Percentiles rank a stretch among this genome's conserved stretches.
Evolutionary conservation across 176 grass and related monocot genomes (phyloP).

Genomic region (Ananas comosus): DNA sequence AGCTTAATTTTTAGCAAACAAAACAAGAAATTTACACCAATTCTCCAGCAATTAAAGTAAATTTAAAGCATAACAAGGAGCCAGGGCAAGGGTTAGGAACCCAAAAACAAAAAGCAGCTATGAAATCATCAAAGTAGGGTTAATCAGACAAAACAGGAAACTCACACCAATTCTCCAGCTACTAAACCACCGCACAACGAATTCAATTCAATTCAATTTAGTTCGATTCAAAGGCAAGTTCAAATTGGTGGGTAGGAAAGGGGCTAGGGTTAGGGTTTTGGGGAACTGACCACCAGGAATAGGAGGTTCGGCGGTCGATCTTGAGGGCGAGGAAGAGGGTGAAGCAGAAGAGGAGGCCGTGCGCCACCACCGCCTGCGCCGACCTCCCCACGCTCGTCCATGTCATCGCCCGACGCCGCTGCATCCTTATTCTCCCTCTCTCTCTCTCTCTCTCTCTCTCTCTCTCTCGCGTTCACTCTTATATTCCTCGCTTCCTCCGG

Average conservation of each 20-base stretch:
- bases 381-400: conserved; percentile 80
- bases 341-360: conserved; percentile 78
- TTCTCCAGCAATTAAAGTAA: not conserved
- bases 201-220: too few species aligned
- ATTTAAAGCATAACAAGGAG: not conserved
- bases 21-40: not conserved
- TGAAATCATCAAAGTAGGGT: too few species aligned
- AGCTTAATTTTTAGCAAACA: too few species aligned
- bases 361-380: conserved; percentile 75
- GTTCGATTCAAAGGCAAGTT: too few species aligned
- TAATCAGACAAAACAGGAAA: too few species aligned
- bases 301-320: conserved; percentile 48
- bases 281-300: conserved; percentile 77
- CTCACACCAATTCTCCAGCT: too few species aligned
- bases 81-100: not conserved
- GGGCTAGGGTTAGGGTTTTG: not conserved
- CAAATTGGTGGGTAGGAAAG: too few species aligned
- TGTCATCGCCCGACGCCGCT: conserved; percentile 61
- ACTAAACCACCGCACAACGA: too few species aligned
- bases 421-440: conserved; percentile 30
- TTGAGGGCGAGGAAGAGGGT: conserved; percentile 66
- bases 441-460: not conserved
- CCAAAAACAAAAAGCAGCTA: too few species aligned
- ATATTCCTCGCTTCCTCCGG: not conserved
- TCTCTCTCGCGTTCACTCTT: not conserved